These are phyloP conservation scores for Danielozyma ontarioensis DNA, from an alignment of 805 yeast genomes.

Conservation along the genomic window DNA sequence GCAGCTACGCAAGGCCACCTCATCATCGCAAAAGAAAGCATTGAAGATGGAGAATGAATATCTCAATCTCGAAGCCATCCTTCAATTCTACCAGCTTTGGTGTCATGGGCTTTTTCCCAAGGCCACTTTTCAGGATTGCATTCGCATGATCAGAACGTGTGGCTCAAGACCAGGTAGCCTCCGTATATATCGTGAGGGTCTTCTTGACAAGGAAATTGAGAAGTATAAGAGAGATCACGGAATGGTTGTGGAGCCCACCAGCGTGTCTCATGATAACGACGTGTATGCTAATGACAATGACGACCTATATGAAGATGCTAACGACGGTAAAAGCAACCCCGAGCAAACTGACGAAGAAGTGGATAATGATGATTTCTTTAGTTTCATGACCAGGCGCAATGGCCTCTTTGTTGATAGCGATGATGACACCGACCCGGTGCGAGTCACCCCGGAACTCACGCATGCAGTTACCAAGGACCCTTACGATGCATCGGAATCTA, in stretches of 20 bases:
- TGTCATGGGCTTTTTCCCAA: conserved; percentile 31
- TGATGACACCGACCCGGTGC: conserved; percentile 14
- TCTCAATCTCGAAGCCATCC: conserved; percentile 27
- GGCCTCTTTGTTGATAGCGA: conserved; percentile 25
- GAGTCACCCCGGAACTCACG: not conserved
- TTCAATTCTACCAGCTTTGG: conserved; percentile 43
- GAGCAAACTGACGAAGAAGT: conserved; percentile 1
- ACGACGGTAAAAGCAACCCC: not conserved
- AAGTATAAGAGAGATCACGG: conserved; percentile 14
- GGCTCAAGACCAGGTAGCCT: conserved; percentile 6
- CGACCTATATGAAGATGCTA: conserved; percentile 1
- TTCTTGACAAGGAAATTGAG: conserved; percentile 9
- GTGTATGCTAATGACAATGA: conserved; percentile 7
- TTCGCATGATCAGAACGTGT: conserved; percentile 9
- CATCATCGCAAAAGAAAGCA: conserved; percentile 7
- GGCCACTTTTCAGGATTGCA: conserved; percentile 13
- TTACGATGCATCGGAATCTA: too few species aligned
- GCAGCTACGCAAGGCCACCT: conserved; percentile 9
- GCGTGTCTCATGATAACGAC: conserved; percentile 4
- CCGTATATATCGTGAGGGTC: conserved; percentile 9
- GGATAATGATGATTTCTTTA: conserved; percentile 16
- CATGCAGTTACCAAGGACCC: too few species aligned
- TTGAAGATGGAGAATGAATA: conserved; percentile 27
- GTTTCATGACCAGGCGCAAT: conserved; percentile 11
- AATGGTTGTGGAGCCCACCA: conserved; percentile 5